Conservation (phyloP, 352 stramenopile species). For the Phytophthora palmivora region DNA sequence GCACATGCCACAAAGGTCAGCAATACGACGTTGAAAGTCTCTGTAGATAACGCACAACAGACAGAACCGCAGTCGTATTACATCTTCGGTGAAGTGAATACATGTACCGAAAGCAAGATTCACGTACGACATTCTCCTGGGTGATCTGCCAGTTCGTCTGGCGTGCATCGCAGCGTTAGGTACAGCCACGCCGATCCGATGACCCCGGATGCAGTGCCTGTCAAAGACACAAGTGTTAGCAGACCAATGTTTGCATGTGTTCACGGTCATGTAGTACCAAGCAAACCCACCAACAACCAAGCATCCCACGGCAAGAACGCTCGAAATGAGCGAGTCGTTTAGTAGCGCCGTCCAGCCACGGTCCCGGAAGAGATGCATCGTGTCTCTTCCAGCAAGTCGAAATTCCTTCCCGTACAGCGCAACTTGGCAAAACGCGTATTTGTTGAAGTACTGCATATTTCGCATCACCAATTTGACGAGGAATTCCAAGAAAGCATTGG, state of each 20-base stretch:
- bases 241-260: constrained; percentile 3
- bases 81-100: neutral
- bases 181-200: constrained; percentile 80
- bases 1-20: constrained; percentile 78
- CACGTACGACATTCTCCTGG: constrained; percentile 70
- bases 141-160: constrained; percentile 44
- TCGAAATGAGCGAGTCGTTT: constrained; percentile 84
- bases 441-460: constrained; percentile 89
- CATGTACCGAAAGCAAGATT: constrained; percentile 3
- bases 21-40: constrained; percentile 87
- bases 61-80: constrained; percentile 1
- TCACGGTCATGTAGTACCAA: neutral
- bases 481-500: constrained; percentile 87
- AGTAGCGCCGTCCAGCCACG: constrained; percentile 82
- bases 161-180: constrained; percentile 73
- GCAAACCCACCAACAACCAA: constrained; percentile 74
- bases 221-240: constrained; percentile 8
- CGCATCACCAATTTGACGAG: constrained; percentile 72
- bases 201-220: constrained; percentile 74
- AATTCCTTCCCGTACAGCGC: constrained; percentile 90
- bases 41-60: constrained; percentile 36
- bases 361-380: constrained; percentile 82
- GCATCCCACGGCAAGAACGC: constrained; percentile 74
- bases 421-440: constrained; percentile 88
- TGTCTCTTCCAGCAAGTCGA: constrained; percentile 72